These are phyloP conservation scores for Pichia exigua DNA, from an alignment of 805 yeast species.

Conservation along the genomic window DNA sequence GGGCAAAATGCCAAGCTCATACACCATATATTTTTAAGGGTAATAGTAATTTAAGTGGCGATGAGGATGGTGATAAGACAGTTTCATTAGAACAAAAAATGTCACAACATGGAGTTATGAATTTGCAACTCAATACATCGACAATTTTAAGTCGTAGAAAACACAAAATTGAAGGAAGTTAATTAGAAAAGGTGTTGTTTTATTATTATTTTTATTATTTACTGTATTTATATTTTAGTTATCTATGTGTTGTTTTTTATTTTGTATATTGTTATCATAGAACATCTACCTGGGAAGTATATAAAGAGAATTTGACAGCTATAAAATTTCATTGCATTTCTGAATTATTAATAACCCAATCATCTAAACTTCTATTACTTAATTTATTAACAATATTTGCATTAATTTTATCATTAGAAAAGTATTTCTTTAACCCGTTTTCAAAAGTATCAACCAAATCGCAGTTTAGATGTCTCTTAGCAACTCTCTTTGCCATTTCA, in stretches of 20 bases:
- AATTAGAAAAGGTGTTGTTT: neutral
- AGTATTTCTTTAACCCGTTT: slow-evolving; percentile 45
- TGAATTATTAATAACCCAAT: slow-evolving; percentile 16
- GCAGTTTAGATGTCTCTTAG: slow-evolving; percentile 55
- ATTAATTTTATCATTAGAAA: slow-evolving; percentile 55
- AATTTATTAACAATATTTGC: slow-evolving; percentile 32
- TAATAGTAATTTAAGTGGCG: neutral
- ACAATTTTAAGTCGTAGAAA: slow-evolving; percentile 53
- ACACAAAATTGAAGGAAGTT: slow-evolving; percentile 5
- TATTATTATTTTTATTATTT: neutral
- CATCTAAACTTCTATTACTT: slow-evolving; percentile 13
- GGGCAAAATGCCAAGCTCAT: slow-evolving; percentile 10
- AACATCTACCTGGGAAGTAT: neutral
- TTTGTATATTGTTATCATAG: neutral
- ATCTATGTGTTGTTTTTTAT: too few relatives aligned
- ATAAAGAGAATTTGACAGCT: neutral
- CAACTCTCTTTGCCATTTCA: slow-evolving; percentile 49
- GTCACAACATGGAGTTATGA: slow-evolving; percentile 26
- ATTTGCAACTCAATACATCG: slow-evolving; percentile 56
- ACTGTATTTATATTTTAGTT: neutral
- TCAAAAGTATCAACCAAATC: slow-evolving; percentile 41
- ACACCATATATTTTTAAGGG: slow-evolving; percentile 14
- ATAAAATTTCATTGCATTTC: neutral
- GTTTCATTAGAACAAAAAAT: slow-evolving; percentile 19
- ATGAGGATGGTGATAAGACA: neutral